These are phyloP conservation scores for Phytophthora syringae DNA, from an alignment of 352 stramenopile genomes.

Conservation along the genomic window DNA sequence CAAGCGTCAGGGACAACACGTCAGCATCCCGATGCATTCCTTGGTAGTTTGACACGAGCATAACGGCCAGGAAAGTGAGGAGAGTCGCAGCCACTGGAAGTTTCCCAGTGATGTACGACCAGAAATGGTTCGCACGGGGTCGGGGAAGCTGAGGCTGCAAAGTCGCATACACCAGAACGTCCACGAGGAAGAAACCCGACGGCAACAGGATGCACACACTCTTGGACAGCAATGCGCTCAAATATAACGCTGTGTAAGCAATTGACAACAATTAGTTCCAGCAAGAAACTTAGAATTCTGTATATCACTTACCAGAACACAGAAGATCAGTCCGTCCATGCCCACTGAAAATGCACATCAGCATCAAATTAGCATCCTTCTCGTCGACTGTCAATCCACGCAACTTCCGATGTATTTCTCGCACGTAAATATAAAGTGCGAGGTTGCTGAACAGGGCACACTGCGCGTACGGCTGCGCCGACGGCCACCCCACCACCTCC, in stretches of 20 bases:
- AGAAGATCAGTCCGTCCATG: constrained; percentile 17
- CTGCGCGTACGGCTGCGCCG: constrained; percentile 70
- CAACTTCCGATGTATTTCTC: constrained; percentile 11
- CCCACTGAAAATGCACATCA: constrained; percentile 14
- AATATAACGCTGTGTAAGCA: constrained; percentile 39
- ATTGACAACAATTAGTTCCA: background rate
- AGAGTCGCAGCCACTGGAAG: constrained; percentile 24
- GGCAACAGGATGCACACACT: constrained; percentile 56
- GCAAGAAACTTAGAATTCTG: background rate
- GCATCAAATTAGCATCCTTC: background rate
- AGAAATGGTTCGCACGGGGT: constrained; percentile 8
- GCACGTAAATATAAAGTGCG: constrained; percentile 40
- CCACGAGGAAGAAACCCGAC: constrained; percentile 44
- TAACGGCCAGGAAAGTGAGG: constrained; percentile 43
- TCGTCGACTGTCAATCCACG: background rate
- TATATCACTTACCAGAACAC: constrained; percentile 13
- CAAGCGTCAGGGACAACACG: constrained; percentile 40
- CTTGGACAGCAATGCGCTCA: constrained; percentile 59
- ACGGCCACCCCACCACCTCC: constrained; percentile 76
- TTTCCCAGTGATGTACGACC: constrained; percentile 37
- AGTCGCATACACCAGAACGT: constrained; percentile 34
- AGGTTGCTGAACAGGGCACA: constrained; percentile 60
- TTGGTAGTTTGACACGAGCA: constrained; percentile 52
- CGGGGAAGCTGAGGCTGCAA: constrained; percentile 14
- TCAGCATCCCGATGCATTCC: constrained; percentile 48